Conservation (phyloP, 768 basidiomycete species). For the Hygrocybe punicea region DNA sequence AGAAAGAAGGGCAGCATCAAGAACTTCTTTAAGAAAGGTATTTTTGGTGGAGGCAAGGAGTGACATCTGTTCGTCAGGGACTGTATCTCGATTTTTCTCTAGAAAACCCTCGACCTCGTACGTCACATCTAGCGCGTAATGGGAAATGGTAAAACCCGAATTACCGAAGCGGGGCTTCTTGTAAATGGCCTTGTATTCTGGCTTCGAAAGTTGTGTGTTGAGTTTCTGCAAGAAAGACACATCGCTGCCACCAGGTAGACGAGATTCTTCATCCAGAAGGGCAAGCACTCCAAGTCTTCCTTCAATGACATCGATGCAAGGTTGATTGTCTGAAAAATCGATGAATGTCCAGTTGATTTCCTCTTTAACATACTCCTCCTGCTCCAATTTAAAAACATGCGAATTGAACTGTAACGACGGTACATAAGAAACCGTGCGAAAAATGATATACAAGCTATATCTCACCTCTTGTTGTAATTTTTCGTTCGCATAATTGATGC, state of each 20-base stretch:
- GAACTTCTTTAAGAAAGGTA: conserved; percentile 88
- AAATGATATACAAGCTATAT: background rate
- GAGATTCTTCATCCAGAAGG: conserved; percentile 95
- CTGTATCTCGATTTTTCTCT: conserved; percentile 98
- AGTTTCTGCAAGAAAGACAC: conserved; percentile 91
- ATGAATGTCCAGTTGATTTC: conserved; percentile 99
- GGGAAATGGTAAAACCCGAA: conserved; percentile 94
- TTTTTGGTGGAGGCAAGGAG: conserved; percentile 86
- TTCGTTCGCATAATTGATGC: conserved; percentile 99
- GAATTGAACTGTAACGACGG: conserved; percentile 78
- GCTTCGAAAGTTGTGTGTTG: conserved; percentile 77
- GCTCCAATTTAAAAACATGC: conserved; percentile 98
- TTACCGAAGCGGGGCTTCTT: conserved; percentile 99
- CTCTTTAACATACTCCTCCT: conserved; percentile 98
- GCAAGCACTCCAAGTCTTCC: conserved; percentile 94
- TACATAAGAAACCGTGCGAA: conserved; percentile 10
- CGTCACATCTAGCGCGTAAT: conserved; percentile 97
- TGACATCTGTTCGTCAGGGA: conserved; percentile 95
- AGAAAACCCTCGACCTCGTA: conserved; percentile 98
- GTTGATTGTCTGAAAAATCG: conserved; percentile 98
- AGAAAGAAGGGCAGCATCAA: conserved; percentile 83
- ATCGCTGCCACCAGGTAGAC: conserved; percentile 90
- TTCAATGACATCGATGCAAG: conserved; percentile 98
- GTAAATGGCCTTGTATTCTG: conserved; percentile 83
- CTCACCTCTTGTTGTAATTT: conserved; percentile 94